Conservation (phyloP, 1,284 basidiomycete genomes). For the Inonotus obliquus region DNA sequence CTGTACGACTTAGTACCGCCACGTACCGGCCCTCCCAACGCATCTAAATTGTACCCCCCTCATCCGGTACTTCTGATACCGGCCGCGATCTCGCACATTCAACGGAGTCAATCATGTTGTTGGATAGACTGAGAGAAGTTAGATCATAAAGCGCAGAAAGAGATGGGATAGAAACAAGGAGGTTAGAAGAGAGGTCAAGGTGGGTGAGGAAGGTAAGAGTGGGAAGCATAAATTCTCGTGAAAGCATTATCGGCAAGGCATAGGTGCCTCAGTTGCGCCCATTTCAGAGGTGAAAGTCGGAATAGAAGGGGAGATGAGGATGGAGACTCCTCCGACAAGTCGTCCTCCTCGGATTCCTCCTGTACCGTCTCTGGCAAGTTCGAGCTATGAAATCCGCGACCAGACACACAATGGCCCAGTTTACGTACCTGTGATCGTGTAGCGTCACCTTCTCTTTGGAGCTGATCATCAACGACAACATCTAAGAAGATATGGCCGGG, state of each 20-base stretch:
- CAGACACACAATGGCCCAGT: constrained; percentile 38
- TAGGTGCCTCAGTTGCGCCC: constrained; percentile 76
- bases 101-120: constrained; percentile 96
- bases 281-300: constrained; percentile 60
- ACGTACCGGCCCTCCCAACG: too few relatives aligned
- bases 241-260: too few relatives aligned
- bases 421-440: constrained; percentile 42
- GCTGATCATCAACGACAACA: constrained; percentile 71
- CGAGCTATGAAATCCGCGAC: too few relatives aligned
- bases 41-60: too few relatives aligned
- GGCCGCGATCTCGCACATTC: constrained; percentile 65
- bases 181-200: too few relatives aligned
- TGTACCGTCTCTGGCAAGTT: too few relatives aligned
- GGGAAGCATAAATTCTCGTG: too few relatives aligned
- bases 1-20: too few relatives aligned
- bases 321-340: constrained; percentile 36
- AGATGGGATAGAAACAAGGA: constrained; percentile 81
- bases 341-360: too few relatives aligned
- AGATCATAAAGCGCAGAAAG: constrained; percentile 75
- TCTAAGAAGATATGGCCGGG: constrained; percentile 74
- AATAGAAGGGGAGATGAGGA: constrained; percentile 29
- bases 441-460: constrained; percentile 50
- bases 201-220: too few relatives aligned
- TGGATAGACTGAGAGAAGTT: constrained; percentile 81
- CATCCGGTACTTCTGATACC: too few relatives aligned